These are phyloP conservation scores for Flaveria floridana DNA, from an alignment of 140 eudicot species.

Conservation along the genomic window DNA sequence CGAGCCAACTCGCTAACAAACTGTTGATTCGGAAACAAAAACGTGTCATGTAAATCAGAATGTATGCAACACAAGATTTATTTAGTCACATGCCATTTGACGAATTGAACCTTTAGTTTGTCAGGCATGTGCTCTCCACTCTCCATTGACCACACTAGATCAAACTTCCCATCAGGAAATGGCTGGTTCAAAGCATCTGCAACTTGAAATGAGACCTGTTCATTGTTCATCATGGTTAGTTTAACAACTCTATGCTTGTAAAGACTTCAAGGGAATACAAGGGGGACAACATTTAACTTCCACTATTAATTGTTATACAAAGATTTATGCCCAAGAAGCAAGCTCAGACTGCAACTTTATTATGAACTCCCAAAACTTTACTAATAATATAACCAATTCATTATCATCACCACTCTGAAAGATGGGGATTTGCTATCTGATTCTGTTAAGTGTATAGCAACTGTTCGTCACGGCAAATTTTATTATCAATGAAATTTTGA, in stretches of 20 bases:
- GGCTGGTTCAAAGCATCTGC: slow-evolving; percentile 94
- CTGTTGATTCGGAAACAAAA: slow-evolving; percentile 38
- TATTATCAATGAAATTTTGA: background rate
- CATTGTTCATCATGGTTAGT: slow-evolving; percentile 23
- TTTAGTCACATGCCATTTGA: background rate
- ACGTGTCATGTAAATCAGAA: slow-evolving; percentile 21
- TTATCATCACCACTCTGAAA: background rate
- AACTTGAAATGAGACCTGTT: slow-evolving; percentile 83
- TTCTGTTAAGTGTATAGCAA: background rate
- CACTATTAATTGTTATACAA: background rate
- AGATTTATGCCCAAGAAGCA: background rate
- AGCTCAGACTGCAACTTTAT: background rate
- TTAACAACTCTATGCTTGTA: background rate
- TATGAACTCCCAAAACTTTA: background rate
- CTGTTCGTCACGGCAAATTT: background rate
- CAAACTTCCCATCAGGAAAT: slow-evolving; percentile 87
- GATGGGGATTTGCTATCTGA: slow-evolving; percentile 7
- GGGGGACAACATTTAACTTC: background rate
- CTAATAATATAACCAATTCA: background rate
- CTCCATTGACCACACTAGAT: slow-evolving; percentile 98
- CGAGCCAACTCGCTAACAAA: slow-evolving; percentile 86
- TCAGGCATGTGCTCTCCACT: slow-evolving; percentile 99
- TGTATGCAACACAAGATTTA: background rate
- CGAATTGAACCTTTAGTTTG: slow-evolving; percentile 61
- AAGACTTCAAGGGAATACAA: background rate